phyloP scores from a whole-genome alignment of 306 rosid genomes.

The Vigna unguiculata region DNA sequence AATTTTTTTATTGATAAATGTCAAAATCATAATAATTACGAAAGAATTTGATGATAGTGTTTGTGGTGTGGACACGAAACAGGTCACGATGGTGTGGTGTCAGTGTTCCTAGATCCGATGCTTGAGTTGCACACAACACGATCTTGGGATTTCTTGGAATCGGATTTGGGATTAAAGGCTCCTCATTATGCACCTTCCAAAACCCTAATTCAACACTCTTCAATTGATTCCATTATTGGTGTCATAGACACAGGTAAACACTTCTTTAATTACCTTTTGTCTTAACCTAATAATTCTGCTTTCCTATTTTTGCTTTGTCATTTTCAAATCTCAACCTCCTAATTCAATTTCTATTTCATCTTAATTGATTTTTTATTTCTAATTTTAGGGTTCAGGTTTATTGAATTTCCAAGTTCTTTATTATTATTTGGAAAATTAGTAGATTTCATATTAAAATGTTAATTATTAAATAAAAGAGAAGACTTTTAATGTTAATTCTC shows the following conservation, averaged over 20 bases:
- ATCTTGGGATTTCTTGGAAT: constrained; percentile 92
- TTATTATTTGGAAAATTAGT: too few species aligned
- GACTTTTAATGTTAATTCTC: too few species aligned
- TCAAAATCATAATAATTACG: neutral
- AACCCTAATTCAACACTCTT: constrained; percentile 15
- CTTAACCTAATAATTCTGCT: neutral
- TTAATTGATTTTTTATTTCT: too few species aligned
- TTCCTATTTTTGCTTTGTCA: neutral
- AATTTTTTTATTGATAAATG: neutral
- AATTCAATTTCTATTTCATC: too few species aligned
- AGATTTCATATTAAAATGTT: too few species aligned
- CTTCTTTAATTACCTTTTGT: neutral
- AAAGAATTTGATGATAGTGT: neutral
- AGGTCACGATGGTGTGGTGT: constrained; percentile 67
- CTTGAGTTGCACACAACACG: constrained; percentile 83
- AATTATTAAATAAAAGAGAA: too few species aligned
- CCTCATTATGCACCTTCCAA: neutral
- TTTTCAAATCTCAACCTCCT: neutral
- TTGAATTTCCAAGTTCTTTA: too few species aligned
- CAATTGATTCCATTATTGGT: constrained; percentile 72
- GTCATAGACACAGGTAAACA: constrained; percentile 80
- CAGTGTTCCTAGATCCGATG: constrained; percentile 74
- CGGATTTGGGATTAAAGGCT: constrained; percentile 52
- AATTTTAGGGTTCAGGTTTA: too few species aligned
- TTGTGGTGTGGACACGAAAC: constrained; percentile 42